A percentile compares a stretch with the other conserved stretches of the same genome.
These are phyloP conservation scores for Diphasiastrum complanatum DNA, from an alignment of 83 land plant genomes.

Conservation along the genomic window DNA sequence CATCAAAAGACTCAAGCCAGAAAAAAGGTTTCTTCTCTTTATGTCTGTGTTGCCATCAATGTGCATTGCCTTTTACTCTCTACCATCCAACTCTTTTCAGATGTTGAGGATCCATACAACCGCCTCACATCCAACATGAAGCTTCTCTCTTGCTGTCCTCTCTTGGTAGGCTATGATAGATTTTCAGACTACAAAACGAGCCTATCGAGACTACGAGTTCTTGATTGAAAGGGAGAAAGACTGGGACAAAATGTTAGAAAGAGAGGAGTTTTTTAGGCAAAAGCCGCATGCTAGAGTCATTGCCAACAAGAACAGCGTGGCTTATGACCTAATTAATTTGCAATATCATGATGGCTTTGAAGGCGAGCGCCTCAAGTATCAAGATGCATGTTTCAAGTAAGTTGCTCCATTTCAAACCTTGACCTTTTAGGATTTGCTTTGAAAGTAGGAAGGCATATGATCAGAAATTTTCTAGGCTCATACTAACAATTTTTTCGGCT, in stretches of 20 bases:
- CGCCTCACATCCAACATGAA: too few species aligned
- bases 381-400: conserved; percentile 3
- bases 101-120: too few species aligned
- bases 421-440: neutral
- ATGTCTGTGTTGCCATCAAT: too few species aligned
- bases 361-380: conserved; percentile 2
- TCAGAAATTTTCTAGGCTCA: neutral
- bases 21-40: conserved; percentile 1
- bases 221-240: conserved; percentile 4
- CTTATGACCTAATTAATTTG: conserved; percentile 8
- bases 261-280: neutral
- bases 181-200: neutral
- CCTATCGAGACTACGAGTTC: neutral
- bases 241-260: neutral
- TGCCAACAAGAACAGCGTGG: conserved; percentile 7
- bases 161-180: conserved; percentile 3
- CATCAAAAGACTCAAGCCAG: conserved; percentile 11
- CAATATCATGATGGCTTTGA: conserved; percentile 18
- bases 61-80: too few species aligned
- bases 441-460: neutral
- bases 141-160: too few species aligned
- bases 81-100: too few species aligned
- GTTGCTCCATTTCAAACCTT: neutral
- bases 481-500: neutral
- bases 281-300: conserved; percentile 16